phyloP scores from a whole-genome alignment of 768 basidiomycete species.

The Dacryopinax primogenitus region DNA sequence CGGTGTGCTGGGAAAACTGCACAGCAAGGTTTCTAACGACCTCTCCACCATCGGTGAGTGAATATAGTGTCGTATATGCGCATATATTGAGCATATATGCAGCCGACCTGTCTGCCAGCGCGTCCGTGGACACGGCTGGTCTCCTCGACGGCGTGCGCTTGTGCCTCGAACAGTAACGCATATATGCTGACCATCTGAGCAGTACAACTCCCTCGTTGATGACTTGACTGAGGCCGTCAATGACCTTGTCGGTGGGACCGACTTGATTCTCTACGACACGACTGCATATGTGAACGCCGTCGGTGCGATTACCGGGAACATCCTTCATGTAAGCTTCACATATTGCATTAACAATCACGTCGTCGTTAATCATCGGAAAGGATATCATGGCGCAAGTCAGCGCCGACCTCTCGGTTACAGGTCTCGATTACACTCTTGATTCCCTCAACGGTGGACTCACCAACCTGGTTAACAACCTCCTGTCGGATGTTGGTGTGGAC shows the following conservation, averaged over 20 bases:
- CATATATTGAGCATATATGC: constrained; percentile 1
- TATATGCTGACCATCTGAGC: neutral
- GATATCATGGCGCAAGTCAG: neutral
- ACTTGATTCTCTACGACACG: neutral
- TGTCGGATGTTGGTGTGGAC: neutral
- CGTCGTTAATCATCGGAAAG: neutral
- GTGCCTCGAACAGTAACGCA: neutral
- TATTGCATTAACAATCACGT: neutral
- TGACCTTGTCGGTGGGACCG: neutral
- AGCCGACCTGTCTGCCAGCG: neutral
- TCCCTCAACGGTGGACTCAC: neutral
- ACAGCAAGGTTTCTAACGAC: neutral
- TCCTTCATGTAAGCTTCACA: neutral
- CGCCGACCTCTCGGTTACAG: neutral
- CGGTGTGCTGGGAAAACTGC: neutral
- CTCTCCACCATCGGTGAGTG: neutral
- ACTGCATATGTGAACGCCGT: neutral
- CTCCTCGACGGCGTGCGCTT: neutral
- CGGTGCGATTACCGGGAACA: neutral
- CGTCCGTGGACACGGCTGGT: neutral
- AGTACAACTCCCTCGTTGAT: neutral
- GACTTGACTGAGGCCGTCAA: neutral
- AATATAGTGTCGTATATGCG: neutral
- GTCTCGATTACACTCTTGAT: neutral
- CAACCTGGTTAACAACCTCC: neutral